phyloP scores from a whole-genome alignment of 139 green algal genomes.

The Choricystis sp. region DNA sequence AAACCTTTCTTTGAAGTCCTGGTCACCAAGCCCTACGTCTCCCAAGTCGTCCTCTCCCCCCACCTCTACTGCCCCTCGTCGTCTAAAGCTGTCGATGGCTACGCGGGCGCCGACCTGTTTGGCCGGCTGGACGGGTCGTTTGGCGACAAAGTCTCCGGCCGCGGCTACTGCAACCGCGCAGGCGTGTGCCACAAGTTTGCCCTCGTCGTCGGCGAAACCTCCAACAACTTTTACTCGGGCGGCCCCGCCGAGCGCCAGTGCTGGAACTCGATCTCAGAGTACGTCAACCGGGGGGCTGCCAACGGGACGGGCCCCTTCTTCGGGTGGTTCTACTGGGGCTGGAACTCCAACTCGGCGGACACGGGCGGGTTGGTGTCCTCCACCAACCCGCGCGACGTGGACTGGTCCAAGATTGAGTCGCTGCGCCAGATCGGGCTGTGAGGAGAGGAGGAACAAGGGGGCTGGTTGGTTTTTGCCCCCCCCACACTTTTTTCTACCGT shows the following conservation, averaged over 20 bases:
- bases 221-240: background rate
- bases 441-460: too few relatives aligned
- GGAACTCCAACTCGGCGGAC: constrained; percentile 23
- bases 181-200: background rate
- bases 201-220: background rate
- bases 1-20: constrained; percentile 1
- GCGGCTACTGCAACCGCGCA: background rate
- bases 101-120: background rate
- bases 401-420: background rate
- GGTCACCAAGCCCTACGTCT: background rate
- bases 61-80: background rate
- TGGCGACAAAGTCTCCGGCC: background rate
- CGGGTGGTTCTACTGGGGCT: constrained; percentile 13
- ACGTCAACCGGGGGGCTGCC: background rate
- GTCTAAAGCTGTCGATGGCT: background rate
- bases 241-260: background rate
- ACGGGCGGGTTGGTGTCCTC: constrained; percentile 19
- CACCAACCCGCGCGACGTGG: background rate
- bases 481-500: too few relatives aligned
- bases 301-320: background rate
- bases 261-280: background rate
- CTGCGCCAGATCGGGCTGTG: background rate
- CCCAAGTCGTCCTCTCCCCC: background rate
- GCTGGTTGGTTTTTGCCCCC: too few relatives aligned
- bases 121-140: constrained; percentile 1